Evolutionary conservation across 2,329 filamentous ascomycete species (phyloP).

Genomic region (Colletotrichum somersetense): DNA sequence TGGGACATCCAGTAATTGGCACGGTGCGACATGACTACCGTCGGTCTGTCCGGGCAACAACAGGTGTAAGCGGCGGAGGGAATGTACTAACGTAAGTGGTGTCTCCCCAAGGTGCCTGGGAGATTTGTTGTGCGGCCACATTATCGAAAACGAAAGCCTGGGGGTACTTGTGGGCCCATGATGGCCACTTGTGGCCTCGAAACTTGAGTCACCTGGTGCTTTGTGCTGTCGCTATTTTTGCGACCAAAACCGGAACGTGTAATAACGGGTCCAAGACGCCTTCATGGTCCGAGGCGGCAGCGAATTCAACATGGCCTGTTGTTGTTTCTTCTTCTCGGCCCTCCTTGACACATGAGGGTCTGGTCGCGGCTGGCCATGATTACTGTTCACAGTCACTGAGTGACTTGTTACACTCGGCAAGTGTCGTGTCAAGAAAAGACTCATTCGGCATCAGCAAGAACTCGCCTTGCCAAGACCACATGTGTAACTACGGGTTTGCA

Average conservation of each 20-base stretch:
- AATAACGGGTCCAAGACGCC: conserved; percentile 79
- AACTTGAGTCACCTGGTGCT: conserved; percentile 74
- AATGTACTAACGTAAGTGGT: conserved; percentile 37
- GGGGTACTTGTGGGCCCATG: not conserved
- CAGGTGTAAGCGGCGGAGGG: not conserved
- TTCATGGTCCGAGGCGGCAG: conserved; percentile 68
- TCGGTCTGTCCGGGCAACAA: not conserved
- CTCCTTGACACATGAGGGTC: conserved; percentile 41
- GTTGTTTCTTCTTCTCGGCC: conserved; percentile 55
- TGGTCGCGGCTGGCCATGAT: not conserved
- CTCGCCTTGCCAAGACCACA: not conserved
- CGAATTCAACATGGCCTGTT: conserved; percentile 76
- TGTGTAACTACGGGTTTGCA: not conserved
- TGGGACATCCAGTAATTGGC: conserved; percentile 88
- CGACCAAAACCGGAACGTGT: conserved; percentile 87
- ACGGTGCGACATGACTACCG: not conserved
- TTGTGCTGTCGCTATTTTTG: conserved; percentile 83
- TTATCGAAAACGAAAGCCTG: not conserved
- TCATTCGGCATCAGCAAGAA: not conserved
- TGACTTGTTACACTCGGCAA: conserved; percentile 5
- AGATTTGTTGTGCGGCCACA: not conserved
- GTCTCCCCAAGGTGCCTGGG: conserved; percentile 41
- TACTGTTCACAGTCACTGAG: not conserved
- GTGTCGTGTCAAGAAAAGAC: not conserved
- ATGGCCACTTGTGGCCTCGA: conserved; percentile 48